Evolutionary conservation across 352 stramenopile genomes (phyloP).

Genomic region (Thraustochytrium sp.): DNA sequence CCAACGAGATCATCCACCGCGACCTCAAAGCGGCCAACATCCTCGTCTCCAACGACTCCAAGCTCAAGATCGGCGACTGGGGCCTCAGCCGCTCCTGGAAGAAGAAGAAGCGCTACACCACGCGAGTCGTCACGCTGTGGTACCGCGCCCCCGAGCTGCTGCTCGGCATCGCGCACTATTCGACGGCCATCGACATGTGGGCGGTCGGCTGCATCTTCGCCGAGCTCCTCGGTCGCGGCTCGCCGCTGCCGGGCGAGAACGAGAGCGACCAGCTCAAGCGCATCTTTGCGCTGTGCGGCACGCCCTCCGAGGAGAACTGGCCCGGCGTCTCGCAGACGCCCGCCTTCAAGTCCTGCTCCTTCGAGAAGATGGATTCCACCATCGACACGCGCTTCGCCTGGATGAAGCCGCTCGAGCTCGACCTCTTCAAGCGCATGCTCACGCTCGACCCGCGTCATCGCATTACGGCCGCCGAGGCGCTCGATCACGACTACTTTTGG

Average conservation of each 20-base stretch:
- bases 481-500: conserved; percentile 42
- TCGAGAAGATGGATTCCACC: conserved; percentile 9
- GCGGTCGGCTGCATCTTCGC: conserved; percentile 90
- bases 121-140: conserved; percentile 91
- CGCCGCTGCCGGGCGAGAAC: conserved; percentile 34
- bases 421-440: conserved; percentile 12
- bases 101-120: conserved; percentile 56
- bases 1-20: conserved; percentile 83
- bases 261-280: conserved; percentile 30
- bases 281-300: conserved; percentile 42
- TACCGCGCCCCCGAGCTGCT: conserved; percentile 89
- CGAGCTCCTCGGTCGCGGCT: conserved; percentile 53
- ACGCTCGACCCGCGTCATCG: conserved; percentile 12
- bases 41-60: conserved; percentile 65
- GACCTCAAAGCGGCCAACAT: conserved; percentile 89
- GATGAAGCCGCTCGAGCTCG: conserved; percentile 28
- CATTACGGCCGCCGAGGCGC: conserved; percentile 11
- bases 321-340: conserved; percentile 25
- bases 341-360: neutral
- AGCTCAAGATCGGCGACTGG: conserved; percentile 46
- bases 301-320: conserved; percentile 34
- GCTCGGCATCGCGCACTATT: conserved; percentile 83
- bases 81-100: conserved; percentile 4
- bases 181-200: conserved; percentile 91
- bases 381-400: neutral